Base-by-base conservation (phyloP, 805 yeast genomes). In the Phaffomyces antillensis region DNA sequence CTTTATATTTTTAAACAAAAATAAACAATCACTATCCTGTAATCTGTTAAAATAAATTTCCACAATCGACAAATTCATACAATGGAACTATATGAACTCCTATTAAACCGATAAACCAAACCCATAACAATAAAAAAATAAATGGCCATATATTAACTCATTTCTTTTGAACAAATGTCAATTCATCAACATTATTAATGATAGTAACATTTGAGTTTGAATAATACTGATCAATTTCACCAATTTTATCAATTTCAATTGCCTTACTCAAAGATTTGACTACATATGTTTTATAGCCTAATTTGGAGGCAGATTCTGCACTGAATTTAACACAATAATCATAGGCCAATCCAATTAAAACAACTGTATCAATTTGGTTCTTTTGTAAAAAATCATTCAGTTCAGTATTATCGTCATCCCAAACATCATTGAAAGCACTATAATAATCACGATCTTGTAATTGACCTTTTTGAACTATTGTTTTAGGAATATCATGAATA, bases 281-380 rank as follows among this genome's bases (percentile, higher is more conserved):
- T 2, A 91, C 86, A 42, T 56, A 68, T 0, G 95, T 80, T 2
- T 73, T 61, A 58, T 75, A 88, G 0, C 96, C 96, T 5, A 66
- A 47, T 11, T 60, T 62, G 0, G 73, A 75, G 18, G 89, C 72
- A 45, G 90, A 95, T 23, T 78, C 60, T 0, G 96, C 88, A 0
- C 95, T 82, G 57, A 80, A 73, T 53, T 79, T 65, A 4, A 91
- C 97, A 62, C 98, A 90, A 61, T 68, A 88, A 59, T 90, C 98
- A 50, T 80, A 79, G 0, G 97, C 96, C 18, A 90, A 55, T 0
- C 97, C 98, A 2, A 82, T 91, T 20, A 86, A 73, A 38, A 71
- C 78, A 2, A 89, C 88, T 36, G 79, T 75, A 3, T 75, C 71
- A 37, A 87, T 77, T 0, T 61, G 64, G 35, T 73, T 59, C 1